Conservation (phyloP, 805 yeast genomes). For the Candida ulmi region DNA sequence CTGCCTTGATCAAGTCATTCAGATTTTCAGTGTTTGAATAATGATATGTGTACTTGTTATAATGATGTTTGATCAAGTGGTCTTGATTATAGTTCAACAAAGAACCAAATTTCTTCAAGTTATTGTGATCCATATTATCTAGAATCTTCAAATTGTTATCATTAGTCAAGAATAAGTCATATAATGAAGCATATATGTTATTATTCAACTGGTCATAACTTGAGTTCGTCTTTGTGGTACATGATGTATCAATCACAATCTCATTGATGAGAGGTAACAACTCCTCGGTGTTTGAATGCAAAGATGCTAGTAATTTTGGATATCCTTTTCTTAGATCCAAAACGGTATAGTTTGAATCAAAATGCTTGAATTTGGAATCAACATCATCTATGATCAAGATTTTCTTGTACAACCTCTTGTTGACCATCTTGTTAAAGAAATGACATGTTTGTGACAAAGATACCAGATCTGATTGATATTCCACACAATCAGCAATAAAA, state of each 20-base stretch:
- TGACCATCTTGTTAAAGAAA: conserved; percentile 23
- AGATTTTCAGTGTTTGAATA: conserved; percentile 11
- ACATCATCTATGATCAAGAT: conserved; percentile 22
- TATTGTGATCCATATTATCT: conserved; percentile 21
- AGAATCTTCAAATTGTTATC: conserved; percentile 20
- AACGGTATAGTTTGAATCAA: conserved; percentile 20
- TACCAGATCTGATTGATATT: conserved; percentile 22
- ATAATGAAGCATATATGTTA: conserved; percentile 19
- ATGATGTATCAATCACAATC: conserved; percentile 23
- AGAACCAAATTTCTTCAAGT: conserved; percentile 23
- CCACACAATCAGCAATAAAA: conserved; percentile 23
- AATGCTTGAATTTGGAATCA: conserved; percentile 15
- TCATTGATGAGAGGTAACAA: conserved; percentile 19
- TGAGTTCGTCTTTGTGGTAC: conserved; percentile 11
- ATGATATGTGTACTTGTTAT: conserved; percentile 20
- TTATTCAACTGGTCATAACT: conserved; percentile 19
- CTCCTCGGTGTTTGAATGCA: conserved; percentile 20
- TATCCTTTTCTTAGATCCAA: conserved; percentile 17
- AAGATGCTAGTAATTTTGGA: conserved; percentile 22
- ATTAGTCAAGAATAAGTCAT: conserved; percentile 22
- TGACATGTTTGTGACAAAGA: conserved; percentile 20
- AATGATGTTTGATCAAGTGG: conserved; percentile 21
- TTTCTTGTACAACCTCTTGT: conserved; percentile 19
- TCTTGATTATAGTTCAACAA: conserved; percentile 18
- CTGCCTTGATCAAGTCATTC: conserved; percentile 14